These are phyloP conservation scores for Cadophora luteo-olivacea DNA, from an alignment of 2,329 filamentous ascomycete genomes.

Conservation along the genomic window DNA sequence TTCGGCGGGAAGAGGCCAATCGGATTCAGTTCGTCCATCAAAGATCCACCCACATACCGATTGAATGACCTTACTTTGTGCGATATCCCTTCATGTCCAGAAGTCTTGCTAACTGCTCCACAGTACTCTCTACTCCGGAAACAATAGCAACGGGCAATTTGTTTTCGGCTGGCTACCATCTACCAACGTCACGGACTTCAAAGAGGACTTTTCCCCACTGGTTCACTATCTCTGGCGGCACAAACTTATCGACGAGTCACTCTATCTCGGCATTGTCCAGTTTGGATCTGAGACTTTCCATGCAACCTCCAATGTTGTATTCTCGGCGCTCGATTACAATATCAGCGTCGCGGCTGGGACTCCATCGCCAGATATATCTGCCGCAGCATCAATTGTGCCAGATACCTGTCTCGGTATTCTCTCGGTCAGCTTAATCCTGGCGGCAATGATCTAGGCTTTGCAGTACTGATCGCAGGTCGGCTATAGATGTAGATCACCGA, in stretches of 20 bases:
- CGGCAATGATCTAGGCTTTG: background rate
- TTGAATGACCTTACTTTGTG: conserved; percentile 25
- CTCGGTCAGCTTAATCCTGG: background rate
- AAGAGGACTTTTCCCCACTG: conserved; percentile 24
- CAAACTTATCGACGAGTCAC: conserved; percentile 16
- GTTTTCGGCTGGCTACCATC: conserved; percentile 26
- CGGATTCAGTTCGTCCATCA: conserved; percentile 42
- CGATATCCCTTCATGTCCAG: background rate
- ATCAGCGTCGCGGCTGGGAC: conserved; percentile 13
- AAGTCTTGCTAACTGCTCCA: background rate
- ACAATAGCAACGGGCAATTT: conserved; percentile 26
- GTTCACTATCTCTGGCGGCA: conserved; percentile 23
- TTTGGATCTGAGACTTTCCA: conserved; percentile 30
- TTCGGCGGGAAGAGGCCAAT: conserved; percentile 56
- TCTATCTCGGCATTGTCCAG: conserved; percentile 25
- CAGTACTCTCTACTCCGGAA: conserved; percentile 26
- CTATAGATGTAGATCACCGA: background rate
- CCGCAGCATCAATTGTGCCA: background rate
- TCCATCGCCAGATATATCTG: background rate
- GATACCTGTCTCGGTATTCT: background rate
- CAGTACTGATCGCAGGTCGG: background rate
- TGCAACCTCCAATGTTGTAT: conserved; percentile 23
- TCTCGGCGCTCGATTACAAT: conserved; percentile 25
- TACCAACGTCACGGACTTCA: conserved; percentile 17
- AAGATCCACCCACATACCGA: conserved; percentile 10